Evolutionary conservation across 1,139 yeast genomes (phyloP).

Genomic region (Zygosaccharomyces pseudobailii): DNA sequence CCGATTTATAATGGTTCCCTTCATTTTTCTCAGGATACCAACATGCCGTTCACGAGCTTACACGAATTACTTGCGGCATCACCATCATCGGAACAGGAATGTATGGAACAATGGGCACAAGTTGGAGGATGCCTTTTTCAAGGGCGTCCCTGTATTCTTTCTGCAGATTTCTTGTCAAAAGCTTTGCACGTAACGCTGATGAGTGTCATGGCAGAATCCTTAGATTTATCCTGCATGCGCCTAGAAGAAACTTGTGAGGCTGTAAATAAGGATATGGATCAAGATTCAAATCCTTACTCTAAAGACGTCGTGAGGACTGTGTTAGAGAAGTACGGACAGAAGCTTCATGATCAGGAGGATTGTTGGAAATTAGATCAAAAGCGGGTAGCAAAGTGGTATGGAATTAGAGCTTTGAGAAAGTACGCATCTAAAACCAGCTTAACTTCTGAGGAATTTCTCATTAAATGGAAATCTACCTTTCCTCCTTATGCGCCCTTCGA

Average conservation of each 20-base stretch:
- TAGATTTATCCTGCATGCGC: slow-evolving; percentile 35
- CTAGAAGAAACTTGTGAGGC: slow-evolving; percentile 26
- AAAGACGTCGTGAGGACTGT: slow-evolving; percentile 43
- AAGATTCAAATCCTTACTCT: slow-evolving; percentile 28
- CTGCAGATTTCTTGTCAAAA: slow-evolving; percentile 36
- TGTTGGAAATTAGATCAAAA: slow-evolving; percentile 39
- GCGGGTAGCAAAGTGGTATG: slow-evolving; percentile 54
- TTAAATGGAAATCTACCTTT: slow-evolving; percentile 58
- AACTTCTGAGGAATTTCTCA: slow-evolving; percentile 47
- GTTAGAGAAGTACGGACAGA: slow-evolving; percentile 42
- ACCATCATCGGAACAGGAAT: slow-evolving; percentile 55
- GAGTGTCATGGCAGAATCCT: slow-evolving; percentile 43
- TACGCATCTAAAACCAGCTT: slow-evolving; percentile 33
- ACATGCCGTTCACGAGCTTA: slow-evolving; percentile 28
- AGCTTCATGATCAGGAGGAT: slow-evolving; percentile 11
- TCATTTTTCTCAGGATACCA: slow-evolving; percentile 9
- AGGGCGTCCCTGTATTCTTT: slow-evolving; percentile 38
- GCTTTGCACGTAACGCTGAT: slow-evolving; percentile 46
- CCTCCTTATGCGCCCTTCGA: slow-evolving; percentile 62
- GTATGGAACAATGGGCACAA: slow-evolving; percentile 47
- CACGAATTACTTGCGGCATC: slow-evolving; percentile 42
- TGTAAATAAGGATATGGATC: slow-evolving; percentile 28
- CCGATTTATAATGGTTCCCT: slow-evolving; percentile 48
- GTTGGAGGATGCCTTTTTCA: slow-evolving; percentile 54
- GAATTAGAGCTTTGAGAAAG: slow-evolving; percentile 46